Evolutionary conservation across 2,329 filamentous ascomycete genomes (phyloP), one percentile per base, ranked within the genome.

Genomic region (Graphilbum fragrans): DNA sequence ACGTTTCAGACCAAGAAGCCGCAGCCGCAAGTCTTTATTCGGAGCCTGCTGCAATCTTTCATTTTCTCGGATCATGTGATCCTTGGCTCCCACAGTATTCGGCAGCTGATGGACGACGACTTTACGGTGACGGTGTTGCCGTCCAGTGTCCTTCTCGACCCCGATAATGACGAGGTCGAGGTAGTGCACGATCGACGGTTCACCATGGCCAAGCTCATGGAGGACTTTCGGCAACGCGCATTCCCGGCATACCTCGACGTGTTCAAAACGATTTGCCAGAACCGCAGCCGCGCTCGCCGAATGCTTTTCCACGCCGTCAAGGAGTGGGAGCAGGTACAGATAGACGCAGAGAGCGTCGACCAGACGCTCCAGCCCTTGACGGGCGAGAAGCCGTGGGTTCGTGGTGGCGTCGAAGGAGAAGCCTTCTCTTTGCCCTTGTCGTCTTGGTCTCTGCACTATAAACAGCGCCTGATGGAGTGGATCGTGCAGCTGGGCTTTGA

Each of bases 401-500:
- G 14, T 11, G 23, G 20, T 27, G 14, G 14, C n/a, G 29, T 4
- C 18, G 29, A 31, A 12, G 31, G 7, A 6, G 25, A 25, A 3
- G 58, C 81, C 16, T 33, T 35, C 17, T 70, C 80, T 0, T 81
- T 84, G 40, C 80, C 86, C 0, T 68, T 96, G 1, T 86, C 84
- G 1, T 87, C 83, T 4, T 98, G 92, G 92, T 76, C 80, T 0
- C 93, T 90, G 52, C 74, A 88, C 45, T 85, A 94, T 60, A 96
- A 95, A 59, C 70, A 95, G n/a, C 76, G 74, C 23, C 77, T 90
- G 53, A 86, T 95, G 71, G 82, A 90, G 55, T 82, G 80, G 67
- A 81, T 93, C 36, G 71, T 95, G 16, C 84, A 95, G 55, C 76
- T 95, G 25, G 92, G 93, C 12, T 96, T 98, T 58, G 92, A 98